Percentiles rank a stretch among this genome's conserved stretches.
These are phyloP conservation scores for Gossypium gossypioides DNA, from an alignment of 441 rosid species.

Conservation along the genomic window DNA sequence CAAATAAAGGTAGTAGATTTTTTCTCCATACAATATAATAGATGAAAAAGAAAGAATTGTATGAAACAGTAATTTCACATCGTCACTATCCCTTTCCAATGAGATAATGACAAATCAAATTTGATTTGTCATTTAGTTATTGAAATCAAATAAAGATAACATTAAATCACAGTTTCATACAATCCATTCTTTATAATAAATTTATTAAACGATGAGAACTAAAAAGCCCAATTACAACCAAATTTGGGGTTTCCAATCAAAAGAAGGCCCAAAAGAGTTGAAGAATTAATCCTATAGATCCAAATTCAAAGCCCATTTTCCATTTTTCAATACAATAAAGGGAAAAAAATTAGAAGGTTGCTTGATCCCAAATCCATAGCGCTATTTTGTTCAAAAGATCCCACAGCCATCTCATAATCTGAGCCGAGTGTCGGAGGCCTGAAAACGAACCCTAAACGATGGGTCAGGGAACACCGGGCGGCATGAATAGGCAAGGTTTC, in stretches of 20 bases:
- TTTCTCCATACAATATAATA: too few relatives aligned
- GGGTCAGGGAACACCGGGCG: slow-evolving; percentile 70
- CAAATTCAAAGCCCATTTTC: background rate
- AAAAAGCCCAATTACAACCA: slow-evolving; percentile 26
- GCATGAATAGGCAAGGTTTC: slow-evolving; percentile 36
- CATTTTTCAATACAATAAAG: background rate
- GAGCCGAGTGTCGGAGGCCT: background rate
- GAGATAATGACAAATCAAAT: too few relatives aligned
- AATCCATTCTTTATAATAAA: too few relatives aligned
- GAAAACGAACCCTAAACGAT: slow-evolving; percentile 14
- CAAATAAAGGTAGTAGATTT: too few relatives aligned
- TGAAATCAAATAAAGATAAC: too few relatives aligned
- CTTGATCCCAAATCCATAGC: background rate
- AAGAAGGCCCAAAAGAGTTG: too few relatives aligned
- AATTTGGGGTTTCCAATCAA: too few relatives aligned
- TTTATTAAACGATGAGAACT: slow-evolving; percentile 1
- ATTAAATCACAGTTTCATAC: too few relatives aligned
- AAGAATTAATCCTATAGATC: slow-evolving; percentile 18
- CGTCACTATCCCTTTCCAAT: too few relatives aligned
- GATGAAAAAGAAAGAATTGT: too few relatives aligned
- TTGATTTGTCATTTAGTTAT: too few relatives aligned
- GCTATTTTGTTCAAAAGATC: background rate
- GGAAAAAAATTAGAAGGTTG: background rate
- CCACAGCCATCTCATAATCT: background rate
- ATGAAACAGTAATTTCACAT: too few relatives aligned